Evolutionary conservation across 208 protist genomes (phyloP).

Genomic region (Crithidia mellificae): DNA sequence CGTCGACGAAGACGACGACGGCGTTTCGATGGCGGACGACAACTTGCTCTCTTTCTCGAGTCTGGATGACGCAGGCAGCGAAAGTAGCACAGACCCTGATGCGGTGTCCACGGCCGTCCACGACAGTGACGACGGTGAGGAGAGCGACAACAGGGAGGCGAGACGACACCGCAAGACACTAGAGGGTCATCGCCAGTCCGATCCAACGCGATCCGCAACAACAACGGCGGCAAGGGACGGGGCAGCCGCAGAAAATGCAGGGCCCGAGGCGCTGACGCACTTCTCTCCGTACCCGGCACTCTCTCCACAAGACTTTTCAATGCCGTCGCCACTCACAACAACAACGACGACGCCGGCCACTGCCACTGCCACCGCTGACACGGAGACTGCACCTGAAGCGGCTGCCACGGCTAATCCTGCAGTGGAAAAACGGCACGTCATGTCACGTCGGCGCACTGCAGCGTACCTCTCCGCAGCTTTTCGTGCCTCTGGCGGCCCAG

Average conservation of each 20-base stretch:
- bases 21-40: neutral
- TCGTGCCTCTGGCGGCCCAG: neutral
- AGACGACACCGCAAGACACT: neutral
- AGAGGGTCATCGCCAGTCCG: too few relatives aligned
- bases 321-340: neutral
- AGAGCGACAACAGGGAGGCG: neutral
- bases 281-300: slow-evolving; percentile 13
- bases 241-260: neutral
- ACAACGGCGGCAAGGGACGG: too few relatives aligned
- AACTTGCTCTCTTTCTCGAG: slow-evolving; percentile 15
- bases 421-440: neutral
- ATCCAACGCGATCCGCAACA: too few relatives aligned
- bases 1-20: slow-evolving; percentile 7
- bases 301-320: neutral
- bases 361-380: neutral
- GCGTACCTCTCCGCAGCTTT: slow-evolving; percentile 7
- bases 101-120: neutral
- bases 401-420: too few relatives aligned
- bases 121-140: neutral
- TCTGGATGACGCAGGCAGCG: neutral
- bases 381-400: neutral
- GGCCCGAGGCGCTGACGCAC: slow-evolving; percentile 13
- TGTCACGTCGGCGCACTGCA: neutral
- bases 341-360: neutral
- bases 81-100: neutral